Evolutionary conservation across 768 basidiomycete species (phyloP), one percentile per base, ranked within the genome.

Genomic region (Asterophora parasitica): DNA sequence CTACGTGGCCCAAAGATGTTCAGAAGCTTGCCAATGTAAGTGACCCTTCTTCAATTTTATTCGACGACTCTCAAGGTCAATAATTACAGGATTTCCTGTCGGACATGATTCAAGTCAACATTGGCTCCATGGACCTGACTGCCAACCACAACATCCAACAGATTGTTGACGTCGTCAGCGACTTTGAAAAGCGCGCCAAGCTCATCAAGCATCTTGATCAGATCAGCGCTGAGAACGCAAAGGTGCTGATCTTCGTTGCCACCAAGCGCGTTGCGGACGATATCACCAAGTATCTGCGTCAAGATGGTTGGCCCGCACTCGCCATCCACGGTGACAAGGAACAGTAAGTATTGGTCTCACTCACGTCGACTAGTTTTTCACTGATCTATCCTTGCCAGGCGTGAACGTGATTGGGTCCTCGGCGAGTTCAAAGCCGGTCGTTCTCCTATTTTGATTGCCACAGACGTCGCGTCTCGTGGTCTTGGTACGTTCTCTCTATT

Each of bases 321-420:
- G 95, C 96, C 45, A 99, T 99, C 61, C 96, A 99, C 63, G 96
- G 96, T 60, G 96, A 99, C 75, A 99, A 99, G 71, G 93, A 93
- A 74, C 92, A 96, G 89, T 94, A 64, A 57, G 88, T 43, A 17
- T 4, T 15, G 50, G 9, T 36, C 17, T 7, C 3, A 23, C 17
- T 7, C 3, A 23, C 6, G 23, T 41, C 8, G 27, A 31, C n/a
- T 16, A n/a, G 9, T 9, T 11, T 44, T 19, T 12, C 36, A 8
- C 44, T 52, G 35, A 60, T 38, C 19, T 4, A 26, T 28, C 9
- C 39, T 10, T 50, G 33, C 7, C 17, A 92, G 89, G 61, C 89
- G 90, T 48, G 96, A 99, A 74, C 94, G 96, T 73, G 96, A 99
- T 64, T 99, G 96, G 96, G 96, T 98, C 42, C 76, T 99, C 33